A percentile compares a stretch with the other conserved stretches of the same genome.
Conservation (phyloP, 441 rosid species). For the Macaranga tanarius region DNA sequence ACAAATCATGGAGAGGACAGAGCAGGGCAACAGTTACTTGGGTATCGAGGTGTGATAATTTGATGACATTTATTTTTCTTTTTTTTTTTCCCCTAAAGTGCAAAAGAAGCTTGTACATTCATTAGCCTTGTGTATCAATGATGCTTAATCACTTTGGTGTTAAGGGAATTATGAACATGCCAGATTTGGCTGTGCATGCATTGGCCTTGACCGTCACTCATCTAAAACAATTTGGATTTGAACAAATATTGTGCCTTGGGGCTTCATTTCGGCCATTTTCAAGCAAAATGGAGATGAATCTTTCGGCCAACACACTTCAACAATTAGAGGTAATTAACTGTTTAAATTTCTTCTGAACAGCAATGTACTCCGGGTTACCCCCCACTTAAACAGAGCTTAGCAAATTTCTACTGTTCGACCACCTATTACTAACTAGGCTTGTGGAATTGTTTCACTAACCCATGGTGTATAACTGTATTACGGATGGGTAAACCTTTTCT, state of each 20-base stretch:
- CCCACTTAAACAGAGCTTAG: not conserved
- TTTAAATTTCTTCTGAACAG: not conserved
- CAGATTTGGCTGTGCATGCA: conserved; percentile 82
- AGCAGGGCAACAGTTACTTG: conserved; percentile 27
- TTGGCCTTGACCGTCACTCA: conserved; percentile 66
- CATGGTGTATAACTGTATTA: not conserved
- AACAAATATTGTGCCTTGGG: conserved; percentile 67
- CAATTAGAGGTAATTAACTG: conserved; percentile 72
- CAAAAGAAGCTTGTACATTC: not conserved
- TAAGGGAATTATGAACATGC: conserved; percentile 78
- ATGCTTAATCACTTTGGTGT: conserved; percentile 18
- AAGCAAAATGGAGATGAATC: conserved; percentile 72
- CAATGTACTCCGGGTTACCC: conserved; percentile 2
- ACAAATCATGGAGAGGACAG: conserved; percentile 27
- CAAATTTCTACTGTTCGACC: not conserved
- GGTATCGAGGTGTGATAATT: conserved; percentile 49
- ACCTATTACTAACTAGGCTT: not conserved
- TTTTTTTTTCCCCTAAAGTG: not conserved
- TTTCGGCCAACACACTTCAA: conserved; percentile 84
- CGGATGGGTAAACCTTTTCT: not conserved
- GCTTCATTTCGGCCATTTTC: conserved; percentile 72
- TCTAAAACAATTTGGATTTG: conserved; percentile 87
- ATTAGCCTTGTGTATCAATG: not conserved
- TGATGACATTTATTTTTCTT: not conserved
- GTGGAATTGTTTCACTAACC: not conserved